A percentile compares a stretch with the other conserved stretches of the same genome.
These are phyloP conservation scores for Triticum timopheevii DNA, from an alignment of 176 grass and related monocot genomes.

Conservation along the genomic window DNA sequence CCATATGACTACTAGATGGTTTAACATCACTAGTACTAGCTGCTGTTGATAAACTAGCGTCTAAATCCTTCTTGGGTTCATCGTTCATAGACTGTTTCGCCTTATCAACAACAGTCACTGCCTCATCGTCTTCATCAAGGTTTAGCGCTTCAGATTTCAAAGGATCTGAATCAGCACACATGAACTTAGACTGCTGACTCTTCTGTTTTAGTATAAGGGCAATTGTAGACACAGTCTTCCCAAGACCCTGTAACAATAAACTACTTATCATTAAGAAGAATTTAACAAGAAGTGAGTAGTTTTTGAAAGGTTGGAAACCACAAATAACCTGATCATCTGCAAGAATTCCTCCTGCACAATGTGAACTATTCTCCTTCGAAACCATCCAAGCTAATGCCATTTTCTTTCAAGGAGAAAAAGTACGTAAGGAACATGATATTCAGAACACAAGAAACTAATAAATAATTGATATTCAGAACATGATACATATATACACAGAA, in stretches of 20 bases:
- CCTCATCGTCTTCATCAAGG: constrained; percentile 84
- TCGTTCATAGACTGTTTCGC: constrained; percentile 18
- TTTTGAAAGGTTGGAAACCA: constrained; percentile 13
- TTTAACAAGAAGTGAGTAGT: constrained; percentile 7
- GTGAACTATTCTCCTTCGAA: constrained; percentile 86
- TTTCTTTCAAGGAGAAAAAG: constrained; percentile 67
- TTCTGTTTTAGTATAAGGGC: constrained; percentile 92
- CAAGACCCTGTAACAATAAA: constrained; percentile 79
- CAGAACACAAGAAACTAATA: constrained; percentile 24
- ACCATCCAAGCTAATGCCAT: constrained; percentile 99
- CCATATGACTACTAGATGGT: constrained; percentile 4
- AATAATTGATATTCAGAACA: background rate
- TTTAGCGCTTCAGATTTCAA: constrained; percentile 82
- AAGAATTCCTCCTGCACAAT: constrained; percentile 95
- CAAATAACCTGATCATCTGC: constrained; percentile 97
- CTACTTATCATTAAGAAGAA: constrained; percentile 32
- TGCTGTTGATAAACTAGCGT: constrained; percentile 29
- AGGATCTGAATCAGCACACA: constrained; percentile 64
- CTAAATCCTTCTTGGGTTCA: constrained; percentile 37
- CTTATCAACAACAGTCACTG: constrained; percentile 29
- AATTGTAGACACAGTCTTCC: constrained; percentile 96
- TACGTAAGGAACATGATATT: constrained; percentile 13
- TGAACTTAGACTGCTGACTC: constrained; percentile 78
- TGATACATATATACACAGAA: background rate
- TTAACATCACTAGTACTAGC: constrained; percentile 15